Evolutionary conservation across 192 early-diverging fungal species (phyloP).

Genomic region (Allomyces javanicus): DNA sequence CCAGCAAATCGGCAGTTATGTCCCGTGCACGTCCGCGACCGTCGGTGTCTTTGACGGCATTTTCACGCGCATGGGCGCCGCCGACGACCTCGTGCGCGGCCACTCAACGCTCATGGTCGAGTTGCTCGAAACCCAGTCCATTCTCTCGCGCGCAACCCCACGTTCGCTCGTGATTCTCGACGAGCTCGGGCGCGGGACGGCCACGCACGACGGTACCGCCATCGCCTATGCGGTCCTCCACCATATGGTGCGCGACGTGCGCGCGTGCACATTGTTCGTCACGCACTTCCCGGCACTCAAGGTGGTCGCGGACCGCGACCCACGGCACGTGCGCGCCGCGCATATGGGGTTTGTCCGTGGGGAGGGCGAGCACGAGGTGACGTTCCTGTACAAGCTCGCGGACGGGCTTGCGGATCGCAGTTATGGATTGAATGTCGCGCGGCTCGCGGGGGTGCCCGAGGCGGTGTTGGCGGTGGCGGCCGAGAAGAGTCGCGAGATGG

Average conservation of each 20-base stretch:
- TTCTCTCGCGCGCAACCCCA: conserved; percentile 40
- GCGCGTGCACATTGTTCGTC: conserved; percentile 46
- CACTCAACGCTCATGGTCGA: conserved; percentile 68
- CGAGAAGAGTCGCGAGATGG: conserved; percentile 25
- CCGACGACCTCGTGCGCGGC: conserved; percentile 41
- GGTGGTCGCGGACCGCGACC: conserved; percentile 14
- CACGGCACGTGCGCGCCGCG: conserved; percentile 11
- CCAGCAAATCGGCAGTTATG: conserved; percentile 54
- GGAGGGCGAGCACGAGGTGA: conserved; percentile 12
- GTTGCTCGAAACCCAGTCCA: conserved; percentile 46
- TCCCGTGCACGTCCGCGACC: conserved; percentile 41
- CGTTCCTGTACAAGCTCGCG: conserved; percentile 48
- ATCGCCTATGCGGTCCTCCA: conserved; percentile 45
- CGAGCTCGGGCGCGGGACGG: conserved; percentile 63
- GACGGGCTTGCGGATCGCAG: conserved; percentile 37
- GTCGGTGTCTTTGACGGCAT: conserved; percentile 51
- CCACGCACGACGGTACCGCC: conserved; percentile 47
- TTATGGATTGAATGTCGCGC: conserved; percentile 57
- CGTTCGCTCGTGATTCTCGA: conserved; percentile 55
- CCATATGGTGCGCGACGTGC: conserved; percentile 25
- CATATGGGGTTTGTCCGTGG: conserved; percentile 29
- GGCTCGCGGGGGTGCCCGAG: conserved; percentile 36
- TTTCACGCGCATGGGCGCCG: conserved; percentile 50
- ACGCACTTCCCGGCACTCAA: conserved; percentile 61
- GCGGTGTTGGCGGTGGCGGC: conserved; percentile 25